phyloP scores from a whole-genome alignment of 495 filamentous ascomycete species.

The Corynascus novoguineensis region DNA sequence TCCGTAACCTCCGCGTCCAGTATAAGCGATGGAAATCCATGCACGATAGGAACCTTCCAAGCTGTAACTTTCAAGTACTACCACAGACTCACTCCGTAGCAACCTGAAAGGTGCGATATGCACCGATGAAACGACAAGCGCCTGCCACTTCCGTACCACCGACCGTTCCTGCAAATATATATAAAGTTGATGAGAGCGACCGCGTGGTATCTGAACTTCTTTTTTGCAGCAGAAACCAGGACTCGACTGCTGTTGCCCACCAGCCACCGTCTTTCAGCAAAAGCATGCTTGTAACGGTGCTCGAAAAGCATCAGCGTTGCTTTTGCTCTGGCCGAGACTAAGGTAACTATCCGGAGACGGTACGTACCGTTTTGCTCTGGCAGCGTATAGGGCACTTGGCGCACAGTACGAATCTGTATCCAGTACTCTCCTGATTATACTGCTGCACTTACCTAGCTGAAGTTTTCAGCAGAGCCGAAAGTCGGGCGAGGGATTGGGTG shows the following conservation, averaged over 20 bases:
- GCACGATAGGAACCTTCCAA: no score
- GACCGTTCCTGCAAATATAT: no score
- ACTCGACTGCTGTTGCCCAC: background rate
- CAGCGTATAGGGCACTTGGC: background rate
- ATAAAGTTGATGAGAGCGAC: no score
- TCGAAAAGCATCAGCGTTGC: conserved; percentile 6
- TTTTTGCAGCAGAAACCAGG: background rate
- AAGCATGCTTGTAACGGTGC: conserved; percentile 9
- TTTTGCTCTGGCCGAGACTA: conserved; percentile 6
- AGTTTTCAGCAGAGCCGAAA: no score
- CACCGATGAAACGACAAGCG: no score
- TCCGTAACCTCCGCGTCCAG: background rate
- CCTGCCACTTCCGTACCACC: no score
- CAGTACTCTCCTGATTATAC: background rate
- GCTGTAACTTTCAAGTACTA: no score
- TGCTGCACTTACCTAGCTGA: background rate
- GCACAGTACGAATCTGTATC: background rate
- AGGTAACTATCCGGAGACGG: background rate
- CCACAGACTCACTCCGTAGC: no score
- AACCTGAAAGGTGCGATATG: no score
- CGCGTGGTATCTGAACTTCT: no score
- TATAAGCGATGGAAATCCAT: no score
- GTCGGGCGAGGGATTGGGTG: background rate
- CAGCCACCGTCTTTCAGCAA: conserved; percentile 16
- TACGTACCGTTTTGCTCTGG: conserved; percentile 1